Evolutionary conservation across 1,139 yeast genomes (phyloP), one percentile per base, ranked within the genome.

Genomic region (Meyerozyma guilliermondii): DNA sequence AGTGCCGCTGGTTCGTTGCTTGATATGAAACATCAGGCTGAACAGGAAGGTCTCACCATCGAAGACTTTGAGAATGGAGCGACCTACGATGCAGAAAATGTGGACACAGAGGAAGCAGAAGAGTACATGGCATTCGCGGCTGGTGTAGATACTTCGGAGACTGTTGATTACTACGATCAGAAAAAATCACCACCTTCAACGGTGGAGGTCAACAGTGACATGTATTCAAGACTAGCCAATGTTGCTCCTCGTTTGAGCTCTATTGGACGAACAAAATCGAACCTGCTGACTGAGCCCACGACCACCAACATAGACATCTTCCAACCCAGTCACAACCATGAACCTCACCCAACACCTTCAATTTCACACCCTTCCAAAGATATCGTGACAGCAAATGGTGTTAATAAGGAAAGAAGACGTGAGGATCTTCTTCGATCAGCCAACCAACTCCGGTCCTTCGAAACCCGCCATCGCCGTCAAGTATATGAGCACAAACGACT

Each of bases 1-100:
- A 69, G 76, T 52, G 78, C 77, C 7, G 77, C 78, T 0, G 77
- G 76, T 2, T 64, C 75, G 17, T 61, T 72, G 36, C 61, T 59
- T 47, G 77, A 71, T 41, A 56, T 71, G 46, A 57, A 55, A 42
- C 36, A 50, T 7, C 74, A 66, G 45, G 74, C 76, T 0, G 41
- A 41, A 7, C 53, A 59, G 18, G 75, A 68, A 49, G 67, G 68
- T 6, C 64, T 70, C 40, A 51, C 59, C 10, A 48, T 54, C 9
- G 39, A 48, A 24, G 52, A 50, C 2, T 53, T 50, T 44, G 38
- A 35, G 14, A 9, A 22, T 5, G 29, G 20, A 11, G 20, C 16
- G 14, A 14, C 39, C 34, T 7, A n/a, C 11, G 39, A 38, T 26
- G 10, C 26, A 1, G 13, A 17, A 5, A 6, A 7, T 27, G 8